Evolutionary conservation across 129 eudicot genomes (phyloP).

Genomic region (Solidago caesia): DNA sequence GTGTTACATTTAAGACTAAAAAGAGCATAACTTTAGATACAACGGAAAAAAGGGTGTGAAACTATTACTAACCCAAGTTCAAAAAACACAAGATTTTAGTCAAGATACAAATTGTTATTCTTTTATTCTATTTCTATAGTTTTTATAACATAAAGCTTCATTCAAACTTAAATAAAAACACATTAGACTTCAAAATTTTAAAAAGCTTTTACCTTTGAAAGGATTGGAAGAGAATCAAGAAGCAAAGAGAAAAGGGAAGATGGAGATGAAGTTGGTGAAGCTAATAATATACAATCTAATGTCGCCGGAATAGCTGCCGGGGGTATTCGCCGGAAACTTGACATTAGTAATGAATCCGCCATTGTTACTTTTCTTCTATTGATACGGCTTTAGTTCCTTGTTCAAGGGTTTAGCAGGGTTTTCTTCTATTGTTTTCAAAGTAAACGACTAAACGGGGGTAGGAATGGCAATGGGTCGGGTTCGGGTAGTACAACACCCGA

Average conservation of each 20-base stretch:
- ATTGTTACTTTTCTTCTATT: not conserved
- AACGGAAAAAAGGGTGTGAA: too few relatives aligned
- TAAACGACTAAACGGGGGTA: too few relatives aligned
- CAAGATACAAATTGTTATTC: too few relatives aligned
- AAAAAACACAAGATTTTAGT: too few relatives aligned
- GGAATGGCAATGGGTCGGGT: too few relatives aligned
- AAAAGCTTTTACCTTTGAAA: slow-evolving; percentile 45
- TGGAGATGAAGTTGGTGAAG: slow-evolving; percentile 57
- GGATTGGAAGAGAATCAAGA: slow-evolving; percentile 46
- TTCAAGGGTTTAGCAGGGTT: too few relatives aligned
- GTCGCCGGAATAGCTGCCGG: slow-evolving; percentile 74
- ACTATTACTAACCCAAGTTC: too few relatives aligned
- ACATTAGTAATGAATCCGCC: slow-evolving; percentile 38
- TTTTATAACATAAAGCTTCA: not conserved
- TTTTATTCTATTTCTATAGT: not conserved
- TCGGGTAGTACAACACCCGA: too few relatives aligned
- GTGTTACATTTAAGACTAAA: too few relatives aligned
- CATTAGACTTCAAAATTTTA: not conserved
- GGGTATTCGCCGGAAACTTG: slow-evolving; percentile 76
- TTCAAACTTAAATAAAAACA: not conserved
- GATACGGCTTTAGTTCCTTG: too few relatives aligned
- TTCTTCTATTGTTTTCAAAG: too few relatives aligned
- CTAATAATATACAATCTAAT: slow-evolving; percentile 71
- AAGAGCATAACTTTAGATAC: too few relatives aligned
- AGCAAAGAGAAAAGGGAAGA: slow-evolving; percentile 57